Evolutionary conservation across 805 yeast species (phyloP), one percentile per base, ranked within the genome.

Genomic region (Blastobotrys peoriensis): DNA sequence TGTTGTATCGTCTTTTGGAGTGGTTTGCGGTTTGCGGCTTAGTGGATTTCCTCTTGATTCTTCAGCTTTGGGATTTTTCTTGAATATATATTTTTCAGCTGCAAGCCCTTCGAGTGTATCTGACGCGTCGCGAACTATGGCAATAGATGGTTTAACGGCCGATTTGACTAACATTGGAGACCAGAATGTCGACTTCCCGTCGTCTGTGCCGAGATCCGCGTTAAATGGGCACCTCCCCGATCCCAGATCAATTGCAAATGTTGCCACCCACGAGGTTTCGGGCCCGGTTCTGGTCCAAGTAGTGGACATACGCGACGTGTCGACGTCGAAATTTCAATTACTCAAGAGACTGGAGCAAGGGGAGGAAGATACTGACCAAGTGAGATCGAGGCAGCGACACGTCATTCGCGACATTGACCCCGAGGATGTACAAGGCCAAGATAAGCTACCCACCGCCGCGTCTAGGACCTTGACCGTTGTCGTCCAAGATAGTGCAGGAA

Each of bases 271-370:
- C 5, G n/a, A 10, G 38, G 8, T 36, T 15, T 13, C 13, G 20
- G 47, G 50, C 10, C 54, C 54, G 4, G 23, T 52, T 6, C 40
- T 48, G 28, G 48, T 55, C 9, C 54, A 46, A 22, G 44, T 55
- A 2, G 43, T 55, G n/a, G 58, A 54, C 25, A 38, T 49, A 9
- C 36, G 43, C 28, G 46, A 53, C 41, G 53, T 59, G 28, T 42
- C 59, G 17, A 44, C 37, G 16, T 60, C 66, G 41, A 59, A 58
- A 42, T 59, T 54, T 44, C 57, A 55, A 45, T 62, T 59, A 49
- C 52, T 63, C 8, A 51, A 53, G n/a, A 19, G 25, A 23, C 21
- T 50, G 13, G 43, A 35, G 15, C 38, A 30, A 13, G 41, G 39
- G 21, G 38, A 35, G 16, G 43, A 47, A 18, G 45, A 38, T 5